Base-by-base conservation (phyloP, 116 monocot species). In the Cymodocea nodosa region DNA sequence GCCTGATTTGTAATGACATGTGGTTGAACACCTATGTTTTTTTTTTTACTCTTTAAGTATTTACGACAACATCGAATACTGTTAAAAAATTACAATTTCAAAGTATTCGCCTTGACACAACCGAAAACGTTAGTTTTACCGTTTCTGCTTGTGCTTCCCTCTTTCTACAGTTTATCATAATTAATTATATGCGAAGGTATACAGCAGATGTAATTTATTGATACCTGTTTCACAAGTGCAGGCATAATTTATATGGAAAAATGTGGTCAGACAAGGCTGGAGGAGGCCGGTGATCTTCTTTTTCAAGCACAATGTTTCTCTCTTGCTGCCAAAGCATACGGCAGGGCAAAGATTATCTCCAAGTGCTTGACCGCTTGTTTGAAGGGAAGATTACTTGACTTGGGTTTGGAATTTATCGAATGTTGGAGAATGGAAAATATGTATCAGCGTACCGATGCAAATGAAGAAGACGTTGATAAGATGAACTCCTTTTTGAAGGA, bases 281-380 rank as follows among this genome's bases (percentile, higher is more conserved):
- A 85, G 53, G 75, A 75, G 68, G 85, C 85, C 9, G 89, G 72
- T 0, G 80, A 85, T 60, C 85, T 85, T 23, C 83, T 89, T 70
- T 64, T 37, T 6, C 36, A 19, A 50, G 75, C 76, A 14, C 25
- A 62, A 65, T 67, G 68, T 7, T 85, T 80, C 78, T 56, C 53
- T 14, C 58, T 15, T 58, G 85, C 89, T 53, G 85, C 83, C 35
- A 66, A 81, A 5, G 69, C 34, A 23, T 89, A 79, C 68, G 69
- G 63, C 1, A 75, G 79, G 51, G 80, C 52, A 12, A 83, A 72
- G 0, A 78, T 65, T 30, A 73, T 78, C 10, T 59, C 74, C n/a
- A 81, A 85, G 66, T 85, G 82, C 37, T 49, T 80, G 14, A 76
- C 79, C 9, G 56, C 59, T 66, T 89, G 89, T 69, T 62, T 63